Base-by-base conservation (phyloP, 148 eudicot species). In the Silene latifolia region DNA sequence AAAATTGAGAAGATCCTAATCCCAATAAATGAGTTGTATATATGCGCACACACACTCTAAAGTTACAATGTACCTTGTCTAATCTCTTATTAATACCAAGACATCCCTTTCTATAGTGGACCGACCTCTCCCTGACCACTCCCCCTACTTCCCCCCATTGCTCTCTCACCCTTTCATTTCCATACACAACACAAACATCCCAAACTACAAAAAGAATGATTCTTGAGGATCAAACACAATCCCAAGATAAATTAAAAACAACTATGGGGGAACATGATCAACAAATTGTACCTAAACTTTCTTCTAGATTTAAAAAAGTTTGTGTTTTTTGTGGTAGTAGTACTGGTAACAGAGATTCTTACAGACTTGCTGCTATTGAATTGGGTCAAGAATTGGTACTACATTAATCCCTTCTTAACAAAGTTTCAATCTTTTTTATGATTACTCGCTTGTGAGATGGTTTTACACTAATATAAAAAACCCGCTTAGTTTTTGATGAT, bases 241-340 rank as follows among this genome's bases (percentile, higher is more conserved):
- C 78, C 29, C 65, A 54, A 71, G 76, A 80, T 11, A 66, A 75
- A 5, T 39, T 39, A 8, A 66, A 75, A 5, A 1, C 9, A 12
- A 54, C 56, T 3, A 80, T 75, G 79, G 69, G 29, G 29, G 29
- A 27, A 27, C 12, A 80, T 6, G 20, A 51, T 5, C 63, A 75
- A 57, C 63, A 75, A 57, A 1, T 53, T 7, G 24, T 60, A 3
- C 54, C 6, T 0, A 29, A 39, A 19, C 2, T 58, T 4, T 29
- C 73, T 70, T 87, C 88, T 65, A 85, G 86, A 77, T 87, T 87
- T 62, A 87, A 83, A 74, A 85, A 82, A 21, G 86, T 83, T 9
- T 85, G 90, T 80, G 90, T 87, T 15, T 87, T 87, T 51, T 87
- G 90, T 75, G 90, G 90, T 4, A 87, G 90, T 72, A 85, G 88